Conservation (phyloP, 495 filamentous ascomycete species). For the Peziza echinospora region DNA sequence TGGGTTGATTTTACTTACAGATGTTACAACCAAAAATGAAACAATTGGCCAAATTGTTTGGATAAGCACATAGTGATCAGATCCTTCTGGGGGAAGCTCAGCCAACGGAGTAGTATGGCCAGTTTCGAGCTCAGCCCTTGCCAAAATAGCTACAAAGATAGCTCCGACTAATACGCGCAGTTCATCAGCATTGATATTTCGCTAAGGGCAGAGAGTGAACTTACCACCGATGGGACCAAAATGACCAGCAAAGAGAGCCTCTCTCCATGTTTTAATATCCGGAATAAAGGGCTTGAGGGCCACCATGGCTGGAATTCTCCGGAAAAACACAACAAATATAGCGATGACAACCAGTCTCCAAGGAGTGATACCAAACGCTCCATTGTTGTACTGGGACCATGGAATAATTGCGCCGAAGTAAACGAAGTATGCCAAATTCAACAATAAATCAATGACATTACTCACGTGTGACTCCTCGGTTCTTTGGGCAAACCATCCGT, state of each 20-base stretch:
- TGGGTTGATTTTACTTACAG: slow-evolving; percentile 22
- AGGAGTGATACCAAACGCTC: slow-evolving; percentile 45
- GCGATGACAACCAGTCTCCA: slow-evolving; percentile 83
- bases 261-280: slow-evolving; percentile 95
- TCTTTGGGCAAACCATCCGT: slow-evolving; percentile 96
- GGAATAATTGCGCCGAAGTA: slow-evolving; percentile 95
- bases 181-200: too few relatives aligned
- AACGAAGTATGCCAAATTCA: slow-evolving; percentile 96
- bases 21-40: slow-evolving; percentile 79
- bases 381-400: slow-evolving; percentile 67
- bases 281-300: slow-evolving; percentile 79
- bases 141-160: slow-evolving; percentile 84
- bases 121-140: slow-evolving; percentile 67
- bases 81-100: slow-evolving; percentile 30
- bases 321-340: slow-evolving; percentile 82
- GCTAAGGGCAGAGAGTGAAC: too few relatives aligned
- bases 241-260: slow-evolving; percentile 92
- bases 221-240: slow-evolving; percentile 81
- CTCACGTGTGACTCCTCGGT: slow-evolving; percentile 97
- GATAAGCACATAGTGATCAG: slow-evolving; percentile 45
- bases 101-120: slow-evolving; percentile 47
- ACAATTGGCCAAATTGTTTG: slow-evolving; percentile 88
- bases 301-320: slow-evolving; percentile 92
- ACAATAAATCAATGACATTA: slow-evolving; percentile 92
- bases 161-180: slow-evolving; percentile 68